Conservation (phyloP, 306 rosid genomes). For the Phaseolus lunatus region DNA sequence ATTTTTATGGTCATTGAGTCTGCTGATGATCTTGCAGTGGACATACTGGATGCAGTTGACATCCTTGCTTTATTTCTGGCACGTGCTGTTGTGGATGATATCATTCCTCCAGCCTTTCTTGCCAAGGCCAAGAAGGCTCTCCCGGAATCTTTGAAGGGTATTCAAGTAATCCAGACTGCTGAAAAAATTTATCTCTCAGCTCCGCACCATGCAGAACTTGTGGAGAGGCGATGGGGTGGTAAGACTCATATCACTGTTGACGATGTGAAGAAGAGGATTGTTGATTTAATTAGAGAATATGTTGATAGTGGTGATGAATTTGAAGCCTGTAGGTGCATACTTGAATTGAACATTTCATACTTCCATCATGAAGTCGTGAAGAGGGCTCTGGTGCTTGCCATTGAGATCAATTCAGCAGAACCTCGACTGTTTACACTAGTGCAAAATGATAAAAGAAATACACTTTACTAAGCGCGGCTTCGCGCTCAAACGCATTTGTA, state of each 20-base stretch:
- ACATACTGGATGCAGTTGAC: constrained; percentile 82
- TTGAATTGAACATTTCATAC: constrained; percentile 79
- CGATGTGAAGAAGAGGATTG: constrained; percentile 80
- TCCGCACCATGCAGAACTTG: constrained; percentile 90
- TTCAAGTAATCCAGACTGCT: constrained; percentile 70
- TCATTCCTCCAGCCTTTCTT: constrained; percentile 82
- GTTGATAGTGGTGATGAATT: constrained; percentile 72
- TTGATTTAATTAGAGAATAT: constrained; percentile 69
- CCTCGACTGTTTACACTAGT: constrained; percentile 59
- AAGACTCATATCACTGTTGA: constrained; percentile 84
- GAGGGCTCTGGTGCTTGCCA: constrained; percentile 74
- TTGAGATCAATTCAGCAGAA: too few species aligned
- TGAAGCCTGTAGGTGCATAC: constrained; percentile 84
- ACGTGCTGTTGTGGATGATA: constrained; percentile 93
- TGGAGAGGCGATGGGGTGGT: constrained; percentile 89
- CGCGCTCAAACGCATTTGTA: too few species aligned
- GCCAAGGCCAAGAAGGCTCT: constrained; percentile 77
- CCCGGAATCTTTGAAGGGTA: constrained; percentile 75
- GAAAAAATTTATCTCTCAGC: constrained; percentile 91
- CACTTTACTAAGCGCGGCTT: too few species aligned
- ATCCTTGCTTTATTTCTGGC: constrained; percentile 83
- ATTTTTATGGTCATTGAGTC: constrained; percentile 83
- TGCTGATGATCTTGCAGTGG: constrained; percentile 87
- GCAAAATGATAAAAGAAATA: too few species aligned
- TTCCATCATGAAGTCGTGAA: constrained; percentile 92